Base-by-base conservation (phyloP, 129 eudicot species). In the Rutidosis leptorrhynchoides region DNA sequence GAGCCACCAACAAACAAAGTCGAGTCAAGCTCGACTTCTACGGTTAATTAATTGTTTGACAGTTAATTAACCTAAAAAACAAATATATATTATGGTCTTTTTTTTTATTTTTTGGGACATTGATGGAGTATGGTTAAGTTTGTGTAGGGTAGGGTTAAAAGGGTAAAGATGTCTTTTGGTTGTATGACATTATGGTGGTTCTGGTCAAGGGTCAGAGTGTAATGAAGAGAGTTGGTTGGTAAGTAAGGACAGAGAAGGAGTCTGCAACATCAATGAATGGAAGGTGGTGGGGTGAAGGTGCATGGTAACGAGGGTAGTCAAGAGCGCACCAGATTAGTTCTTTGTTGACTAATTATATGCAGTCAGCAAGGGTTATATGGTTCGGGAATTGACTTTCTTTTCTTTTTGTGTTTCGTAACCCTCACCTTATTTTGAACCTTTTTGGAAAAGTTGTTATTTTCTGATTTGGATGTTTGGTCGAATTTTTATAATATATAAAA, bases 351-450 rank as follows among this genome's bases (percentile, higher is more conserved):
- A 22, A 72, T 5, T n/a, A 48, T 4, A 15, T 40, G 72, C 72
- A 53, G 78, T 23, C 72, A 67, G 45, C 77, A 43, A 40, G 69
- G 79, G 78, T 88, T 49, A 17, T 49, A 63, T 90, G 97, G 97
- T 90, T 91, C 97, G 97, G 97, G 97, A 77, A 85, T 91, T 91
- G 97, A 91, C 97, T 91, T 91, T 84, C 82, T 80, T 72, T 78
- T 72, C 55, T 63, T 66, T 25, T 74, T 37, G 54, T 73, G 59
- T 45, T 62, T 65, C 9, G 64, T 67, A 43, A 74, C 56, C 78
- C 77, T 67, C 67, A 69, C 42, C 20, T 21, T 26, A 33, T 29
- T 51, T 77, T 55, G 43, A 59, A 58, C 5, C 29, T 37, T 1
- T 48, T 17, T 49, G 45, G 46, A 37, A 22, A 4, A 32, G 37